Base-by-base conservation (phyloP, 192 early-diverging fungal species). In the Podila epigama region DNA sequence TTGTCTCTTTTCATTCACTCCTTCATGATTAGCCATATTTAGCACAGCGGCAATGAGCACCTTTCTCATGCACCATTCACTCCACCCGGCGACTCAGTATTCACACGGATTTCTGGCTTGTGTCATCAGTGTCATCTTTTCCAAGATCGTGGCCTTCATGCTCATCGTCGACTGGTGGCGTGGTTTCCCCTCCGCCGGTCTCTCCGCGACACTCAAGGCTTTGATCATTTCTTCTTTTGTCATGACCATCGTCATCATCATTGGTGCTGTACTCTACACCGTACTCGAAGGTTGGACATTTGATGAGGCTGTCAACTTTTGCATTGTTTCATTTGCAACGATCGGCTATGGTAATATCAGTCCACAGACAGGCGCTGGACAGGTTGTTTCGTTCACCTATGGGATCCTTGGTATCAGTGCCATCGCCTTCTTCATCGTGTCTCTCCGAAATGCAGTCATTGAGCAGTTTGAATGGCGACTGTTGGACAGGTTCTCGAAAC, bases 391-490 rank as follows among this genome's bases (percentile, higher is more conserved):
- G 35, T 77, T 77, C 42, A 63, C 68, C 10, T 77, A 68, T 27
- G 60, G 55, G 16, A 20, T 68, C 11, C n/a, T 77, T 1, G 73
- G 73, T 2, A 64, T 77, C 60, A 64, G 65, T 39, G 22, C 60
- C 1, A 35, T 68, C 25, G 73, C 60, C 13, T 77, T 68, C 51
- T 77, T 77, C 18, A 64, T 77, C 31, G 44, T 77, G 9, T 53
- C 73, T 0, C 66, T 77, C 33, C 58, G 73, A 7, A 77, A 77
- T 11, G 65, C 73, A 0, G 65, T 77, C n/a, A 48, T 77, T 2
- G 73, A 77, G 25, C 73, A 77, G 57, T 64, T 77, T 10, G 54
- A 77, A 20, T 77, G 66, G 65, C 73, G 59, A n/a, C 51, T 77
- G 12, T 6, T 68, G 10, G 66, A 77, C 29, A 29, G 27, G 34